Percentiles rank a stretch among this genome's conserved stretches.
Conservation (phyloP, 2,329 filamentous ascomycete species). For the Talaromyces pinophilus region DNA sequence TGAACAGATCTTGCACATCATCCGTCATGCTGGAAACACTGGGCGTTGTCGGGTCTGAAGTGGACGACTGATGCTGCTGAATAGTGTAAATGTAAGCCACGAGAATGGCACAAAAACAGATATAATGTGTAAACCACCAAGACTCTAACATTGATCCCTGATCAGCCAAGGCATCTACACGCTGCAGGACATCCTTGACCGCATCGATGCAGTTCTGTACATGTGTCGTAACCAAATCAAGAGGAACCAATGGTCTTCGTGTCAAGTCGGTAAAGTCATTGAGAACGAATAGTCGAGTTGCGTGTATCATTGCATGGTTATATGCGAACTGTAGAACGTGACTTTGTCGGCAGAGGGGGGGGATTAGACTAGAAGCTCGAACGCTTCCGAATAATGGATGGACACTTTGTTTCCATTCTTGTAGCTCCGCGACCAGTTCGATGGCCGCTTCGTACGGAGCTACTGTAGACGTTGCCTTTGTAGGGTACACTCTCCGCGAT, state of each 20-base stretch:
- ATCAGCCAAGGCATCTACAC: slow-evolving; percentile 39
- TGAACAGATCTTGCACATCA: slow-evolving; percentile 37
- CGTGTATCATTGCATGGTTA: slow-evolving; percentile 43
- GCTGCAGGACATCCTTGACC: slow-evolving; percentile 43
- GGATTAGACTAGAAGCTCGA: slow-evolving; percentile 40
- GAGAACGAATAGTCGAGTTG: slow-evolving; percentile 40
- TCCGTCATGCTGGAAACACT: slow-evolving; percentile 27
- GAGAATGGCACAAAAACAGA: slow-evolving; percentile 46
- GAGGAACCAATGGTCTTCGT: slow-evolving; percentile 33
- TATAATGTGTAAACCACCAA: slow-evolving; percentile 49
- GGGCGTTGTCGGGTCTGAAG: slow-evolving; percentile 28
- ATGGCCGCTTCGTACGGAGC: slow-evolving; percentile 37
- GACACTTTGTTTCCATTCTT: slow-evolving; percentile 40
- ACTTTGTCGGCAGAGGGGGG: slow-evolving; percentile 41
- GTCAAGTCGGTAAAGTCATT: slow-evolving; percentile 42
- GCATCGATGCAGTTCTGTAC: slow-evolving; percentile 48
- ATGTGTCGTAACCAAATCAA: slow-evolving; percentile 38
- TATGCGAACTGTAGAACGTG: slow-evolving; percentile 44
- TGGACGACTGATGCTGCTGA: slow-evolving; percentile 34
- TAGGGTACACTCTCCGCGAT: slow-evolving; percentile 48
- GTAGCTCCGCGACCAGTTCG: slow-evolving; percentile 38
- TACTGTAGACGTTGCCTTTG: slow-evolving; percentile 34
- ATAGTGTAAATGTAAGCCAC: slow-evolving; percentile 48
- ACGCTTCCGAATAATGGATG: slow-evolving; percentile 42
- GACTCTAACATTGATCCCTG: slow-evolving; percentile 42